These are phyloP conservation scores for Acanthamoeba sp. DNA, from an alignment of 208 protist genomes.

Conservation along the genomic window DNA sequence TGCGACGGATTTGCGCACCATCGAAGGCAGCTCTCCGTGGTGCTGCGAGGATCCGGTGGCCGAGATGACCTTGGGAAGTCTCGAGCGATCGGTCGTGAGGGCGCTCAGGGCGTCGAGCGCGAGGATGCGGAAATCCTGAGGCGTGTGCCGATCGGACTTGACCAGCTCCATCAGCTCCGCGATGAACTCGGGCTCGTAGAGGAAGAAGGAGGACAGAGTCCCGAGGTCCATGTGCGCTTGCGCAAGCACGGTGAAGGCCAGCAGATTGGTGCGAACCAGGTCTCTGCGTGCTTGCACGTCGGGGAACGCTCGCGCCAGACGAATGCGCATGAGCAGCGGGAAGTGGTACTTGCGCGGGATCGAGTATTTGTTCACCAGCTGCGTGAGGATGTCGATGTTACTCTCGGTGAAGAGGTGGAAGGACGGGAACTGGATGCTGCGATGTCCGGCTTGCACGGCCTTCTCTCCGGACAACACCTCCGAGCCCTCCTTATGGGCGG, in stretches of 20 bases:
- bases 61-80: conserved; percentile 66
- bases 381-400: conserved; percentile 42
- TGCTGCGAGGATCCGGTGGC: conserved; percentile 70
- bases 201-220: conserved; percentile 63
- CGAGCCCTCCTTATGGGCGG: background rate
- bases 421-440: conserved; percentile 14
- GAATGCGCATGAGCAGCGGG: conserved; percentile 57
- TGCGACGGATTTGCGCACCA: conserved; percentile 54
- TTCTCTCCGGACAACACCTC: background rate
- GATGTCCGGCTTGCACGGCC: background rate
- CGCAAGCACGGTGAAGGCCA: conserved; percentile 68
- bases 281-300: conserved; percentile 13
- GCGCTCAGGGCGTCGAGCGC: conserved; percentile 63
- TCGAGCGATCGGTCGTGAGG: conserved; percentile 47
- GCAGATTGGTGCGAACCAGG: conserved; percentile 47
- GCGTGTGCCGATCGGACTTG: conserved; percentile 15
- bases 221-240: conserved; percentile 67
- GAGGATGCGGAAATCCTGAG: conserved; percentile 60
- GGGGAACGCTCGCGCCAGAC: conserved; percentile 58
- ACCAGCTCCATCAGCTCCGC: conserved; percentile 72
- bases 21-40: conserved; percentile 70
- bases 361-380: conserved; percentile 67
- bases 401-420: conserved; percentile 64
- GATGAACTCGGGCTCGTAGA: conserved; percentile 73
- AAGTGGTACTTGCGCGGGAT: conserved; percentile 69